Evolutionary conservation across 148 eudicot species (phyloP).

Genomic region (Chenopodium suecicum): DNA sequence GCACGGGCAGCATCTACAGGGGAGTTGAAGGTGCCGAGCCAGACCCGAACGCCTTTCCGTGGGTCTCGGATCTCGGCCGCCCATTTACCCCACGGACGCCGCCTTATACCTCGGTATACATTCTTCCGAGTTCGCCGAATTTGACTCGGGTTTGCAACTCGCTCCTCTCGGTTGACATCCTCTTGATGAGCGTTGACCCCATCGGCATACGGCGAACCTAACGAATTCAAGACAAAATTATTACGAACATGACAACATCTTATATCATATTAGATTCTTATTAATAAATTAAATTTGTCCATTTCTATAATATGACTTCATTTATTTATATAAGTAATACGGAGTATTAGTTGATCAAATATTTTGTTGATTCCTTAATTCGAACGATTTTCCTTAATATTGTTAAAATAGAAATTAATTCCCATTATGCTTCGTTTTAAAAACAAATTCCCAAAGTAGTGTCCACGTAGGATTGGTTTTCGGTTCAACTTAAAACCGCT

Average conservation of each 20-base stretch:
- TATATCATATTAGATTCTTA: too few relatives aligned
- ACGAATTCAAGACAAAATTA: neutral
- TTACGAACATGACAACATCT: neutral
- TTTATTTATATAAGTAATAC: too few relatives aligned
- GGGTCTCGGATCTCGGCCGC: conserved; percentile 97
- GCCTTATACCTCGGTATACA: conserved; percentile 77
- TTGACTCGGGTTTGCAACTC: conserved; percentile 9
- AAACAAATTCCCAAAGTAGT: too few relatives aligned
- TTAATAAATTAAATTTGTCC: too few relatives aligned
- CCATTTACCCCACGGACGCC: conserved; percentile 96
- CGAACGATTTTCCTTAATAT: too few relatives aligned
- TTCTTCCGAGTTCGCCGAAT: conserved; percentile 46
- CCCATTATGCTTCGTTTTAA: too few relatives aligned
- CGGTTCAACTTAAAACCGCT: too few relatives aligned
- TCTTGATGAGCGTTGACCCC: neutral
- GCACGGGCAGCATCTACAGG: conserved; percentile 84
- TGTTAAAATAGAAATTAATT: too few relatives aligned
- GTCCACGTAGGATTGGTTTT: too few relatives aligned
- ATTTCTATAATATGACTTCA: too few relatives aligned
- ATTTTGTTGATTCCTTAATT: too few relatives aligned
- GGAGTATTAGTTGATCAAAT: too few relatives aligned
- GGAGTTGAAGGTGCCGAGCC: conserved; percentile 91
- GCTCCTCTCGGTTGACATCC: neutral
- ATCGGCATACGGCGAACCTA: neutral
- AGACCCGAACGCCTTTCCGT: conserved; percentile 66